Evolutionary conservation across 345 rosid genomes (phyloP).

Genomic region (Isatis tinctoria): DNA sequence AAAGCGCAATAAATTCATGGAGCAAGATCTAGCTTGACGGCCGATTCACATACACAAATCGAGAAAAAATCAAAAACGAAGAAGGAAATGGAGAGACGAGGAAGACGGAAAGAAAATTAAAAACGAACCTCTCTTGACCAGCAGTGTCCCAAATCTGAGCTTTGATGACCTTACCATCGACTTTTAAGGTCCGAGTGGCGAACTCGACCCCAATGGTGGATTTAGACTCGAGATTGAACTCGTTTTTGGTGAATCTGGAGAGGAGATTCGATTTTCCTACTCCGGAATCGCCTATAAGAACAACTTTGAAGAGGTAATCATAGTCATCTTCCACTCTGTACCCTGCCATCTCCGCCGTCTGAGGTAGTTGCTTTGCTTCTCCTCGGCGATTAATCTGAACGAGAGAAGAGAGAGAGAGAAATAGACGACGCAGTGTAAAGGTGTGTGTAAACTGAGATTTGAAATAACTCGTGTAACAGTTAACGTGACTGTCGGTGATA

Average conservation of each 20-base stretch:
- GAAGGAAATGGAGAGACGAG: background rate
- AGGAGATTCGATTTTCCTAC: constrained; percentile 68
- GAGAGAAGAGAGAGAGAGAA: constrained; percentile 5
- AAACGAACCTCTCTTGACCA: constrained; percentile 47
- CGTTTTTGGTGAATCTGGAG: constrained; percentile 63
- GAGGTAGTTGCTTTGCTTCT: constrained; percentile 12
- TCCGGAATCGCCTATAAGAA: constrained; percentile 65
- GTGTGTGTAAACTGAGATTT: constrained; percentile 37
- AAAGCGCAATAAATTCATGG: background rate
- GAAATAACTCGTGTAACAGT: constrained; percentile 12
- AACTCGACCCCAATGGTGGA: constrained; percentile 81
- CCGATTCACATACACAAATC: constrained; percentile 1
- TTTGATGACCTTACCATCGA: constrained; percentile 60
- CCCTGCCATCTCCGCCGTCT: constrained; percentile 42
- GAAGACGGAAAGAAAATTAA: background rate
- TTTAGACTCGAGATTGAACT: constrained; percentile 68
- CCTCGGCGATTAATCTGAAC: constrained; percentile 1
- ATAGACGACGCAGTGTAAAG: background rate
- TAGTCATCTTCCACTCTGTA: constrained; percentile 50
- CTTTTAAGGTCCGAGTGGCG: constrained; percentile 54
- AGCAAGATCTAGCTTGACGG: constrained; percentile 22
- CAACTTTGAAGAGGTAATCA: constrained; percentile 67
- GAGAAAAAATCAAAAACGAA: background rate
- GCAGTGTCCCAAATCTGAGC: constrained; percentile 89
- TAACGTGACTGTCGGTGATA: constrained; percentile 14